Evolutionary conservation across 352 stramenopile species (phyloP), one percentile per base, ranked within the genome.

Genomic region (Globisporangium lucens): DNA sequence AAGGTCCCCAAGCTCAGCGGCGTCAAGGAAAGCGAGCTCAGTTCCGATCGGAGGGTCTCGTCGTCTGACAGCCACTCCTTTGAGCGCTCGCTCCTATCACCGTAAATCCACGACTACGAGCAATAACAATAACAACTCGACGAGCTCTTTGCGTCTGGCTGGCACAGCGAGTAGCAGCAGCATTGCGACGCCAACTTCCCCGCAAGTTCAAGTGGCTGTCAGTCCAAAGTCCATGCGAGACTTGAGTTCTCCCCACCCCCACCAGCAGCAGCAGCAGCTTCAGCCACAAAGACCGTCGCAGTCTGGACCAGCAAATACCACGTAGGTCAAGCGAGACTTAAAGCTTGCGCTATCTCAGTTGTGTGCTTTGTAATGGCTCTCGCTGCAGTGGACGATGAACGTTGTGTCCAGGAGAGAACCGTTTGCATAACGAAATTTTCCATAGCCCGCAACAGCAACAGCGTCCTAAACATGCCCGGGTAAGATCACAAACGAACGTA

Each of bases 1-100:
- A n/a, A 47, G 36, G 29, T 59, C 66, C 0, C 29, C 52, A 33
- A 61, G 46, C 1, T 51, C 47, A 7, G 46, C 65, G n/a, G 17
- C 33, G 1, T 59, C 65, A 8, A 33, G 46, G 30, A 65, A 64
- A 38, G 8, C 35, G 63, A 61, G 35, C 56, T 51, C 57, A 41
- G 27, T n/a, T 22, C n/a, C 27, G 3, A 24, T 41, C 2, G 2
- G 27, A 6, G 47, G 29, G 4, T 13, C 27, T 33, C 65, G 24
- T 3, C 56, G 65, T 0, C 47, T 57, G 24, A 61, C 47, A 0
- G 43, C 38, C 5, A n/a, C 38, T 12, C 15, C 65, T 2, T 35
- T 65, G 33, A 69, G 33, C 5, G 27, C 35, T 29, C 46, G 35
- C 10, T 10, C 57, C 9, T 38, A 51, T n/a, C 56, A 55, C 33